Conservation (phyloP, 2,329 filamentous ascomycete genomes). For the Penicillium verrucosum region DNA sequence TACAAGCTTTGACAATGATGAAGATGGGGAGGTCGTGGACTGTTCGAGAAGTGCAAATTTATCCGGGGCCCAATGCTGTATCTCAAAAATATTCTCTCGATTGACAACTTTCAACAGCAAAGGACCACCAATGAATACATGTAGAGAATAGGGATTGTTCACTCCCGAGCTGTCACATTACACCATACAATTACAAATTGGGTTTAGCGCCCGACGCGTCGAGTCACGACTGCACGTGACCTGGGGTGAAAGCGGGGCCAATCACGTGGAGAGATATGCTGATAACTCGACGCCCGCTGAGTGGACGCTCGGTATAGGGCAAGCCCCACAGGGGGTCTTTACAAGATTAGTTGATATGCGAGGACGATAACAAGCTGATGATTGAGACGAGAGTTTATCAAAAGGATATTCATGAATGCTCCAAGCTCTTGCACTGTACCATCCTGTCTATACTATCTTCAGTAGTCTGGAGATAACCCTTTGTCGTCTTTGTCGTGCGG, state of each 20-base stretch:
- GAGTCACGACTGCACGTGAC: no score
- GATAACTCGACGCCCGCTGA: neutral
- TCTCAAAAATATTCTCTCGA: no score
- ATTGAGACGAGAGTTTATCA: neutral
- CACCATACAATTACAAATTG: neutral
- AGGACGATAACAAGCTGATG: neutral
- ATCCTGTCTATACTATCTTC: neutral
- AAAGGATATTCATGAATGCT: neutral
- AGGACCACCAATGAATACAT: neutral
- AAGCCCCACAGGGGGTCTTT: neutral
- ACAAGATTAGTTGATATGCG: neutral
- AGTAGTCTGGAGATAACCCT: no score
- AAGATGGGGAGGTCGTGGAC: neutral
- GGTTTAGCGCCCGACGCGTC: no score
- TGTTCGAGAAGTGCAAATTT: neutral
- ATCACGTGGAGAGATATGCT: neutral
- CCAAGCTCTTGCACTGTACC: neutral
- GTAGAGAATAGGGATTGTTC: neutral
- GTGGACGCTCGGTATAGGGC: neutral
- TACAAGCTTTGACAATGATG: neutral
- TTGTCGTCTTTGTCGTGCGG: conserved; percentile 1
- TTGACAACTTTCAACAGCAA: neutral
- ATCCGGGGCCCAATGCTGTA: no score
- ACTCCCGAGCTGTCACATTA: neutral
- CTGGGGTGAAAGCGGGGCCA: neutral